Base-by-base conservation (phyloP, 2,329 filamentous ascomycete species). In the Dactylellina cionopaga region DNA sequence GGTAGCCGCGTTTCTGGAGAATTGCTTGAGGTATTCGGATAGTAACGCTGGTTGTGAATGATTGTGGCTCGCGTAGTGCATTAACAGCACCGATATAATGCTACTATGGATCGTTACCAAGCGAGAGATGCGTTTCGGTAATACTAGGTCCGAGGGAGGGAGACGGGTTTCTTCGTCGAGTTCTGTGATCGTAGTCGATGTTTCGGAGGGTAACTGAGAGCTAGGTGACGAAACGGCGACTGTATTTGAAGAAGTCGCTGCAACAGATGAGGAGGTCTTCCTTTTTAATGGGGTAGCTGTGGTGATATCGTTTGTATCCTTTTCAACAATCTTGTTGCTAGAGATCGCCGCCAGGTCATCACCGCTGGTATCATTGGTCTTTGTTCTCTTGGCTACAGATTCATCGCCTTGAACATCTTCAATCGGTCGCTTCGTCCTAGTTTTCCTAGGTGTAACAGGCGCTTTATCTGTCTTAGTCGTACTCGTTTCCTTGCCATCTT, bases 401-500 rank as follows among this genome's bases (percentile, higher is more conserved):
- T 49, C 59, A 17, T 64, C 59, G n/a, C n/a, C 58, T 11, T 51
- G 5, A 1, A 22, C 15, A 37, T 71, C 66, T 33, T 71, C 66
- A 19, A 71, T 64, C 19, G 27, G 27, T n/a, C 66, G 39, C 31
- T 71, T 71, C 27, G 27, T 35, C 22, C 37, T 51, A 2, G 31
- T 19, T 41, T 71, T 71, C 17, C 66, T 54, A 13, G 66, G 66
- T 24, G 66, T 71, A 13, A 52, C 58, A 37, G 66, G 66, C 19
- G 13, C 27, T 22, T 33, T 43, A 19, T 64, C 49, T 29, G 46
- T 15, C n/a, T 54, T 56, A 22, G 44, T 22, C 22, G 27, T 19
- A 4, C 29, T 52, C 17, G 13, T n/a, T 17, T 63, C 33, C 27
- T 5, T 3, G 4, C 35, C n/a, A n/a, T 41, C 9, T 35, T 6